Evolutionary conservation across 129 eudicot genomes (phyloP).

Genomic region (Kitagawia praeruptora): DNA sequence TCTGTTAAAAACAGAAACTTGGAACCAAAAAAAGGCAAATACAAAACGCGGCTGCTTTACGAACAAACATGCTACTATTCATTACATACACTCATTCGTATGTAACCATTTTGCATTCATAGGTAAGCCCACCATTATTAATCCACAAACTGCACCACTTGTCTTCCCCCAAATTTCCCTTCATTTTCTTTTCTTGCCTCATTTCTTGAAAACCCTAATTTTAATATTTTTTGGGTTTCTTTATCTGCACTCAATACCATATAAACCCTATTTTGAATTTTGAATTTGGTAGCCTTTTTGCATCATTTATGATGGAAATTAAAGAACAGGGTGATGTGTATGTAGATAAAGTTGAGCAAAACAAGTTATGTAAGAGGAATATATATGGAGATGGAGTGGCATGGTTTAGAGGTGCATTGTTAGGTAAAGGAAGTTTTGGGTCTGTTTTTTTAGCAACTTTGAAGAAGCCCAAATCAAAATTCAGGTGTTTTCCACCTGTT

Average conservation of each 20-base stretch:
- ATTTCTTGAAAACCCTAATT: neutral
- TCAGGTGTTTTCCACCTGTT: constrained; percentile 48
- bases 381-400: constrained; percentile 71
- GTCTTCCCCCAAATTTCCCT: constrained; percentile 13
- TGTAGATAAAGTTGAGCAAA: neutral
- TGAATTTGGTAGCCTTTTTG: neutral
- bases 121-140: neutral
- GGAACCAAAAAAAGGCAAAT: neutral
- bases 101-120: neutral
- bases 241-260: neutral
- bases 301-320: neutral
- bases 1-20: constrained; percentile 18
- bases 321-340: neutral
- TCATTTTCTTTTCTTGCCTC: neutral
- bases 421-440: constrained; percentile 78
- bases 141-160: neutral
- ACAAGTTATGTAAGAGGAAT: constrained; percentile 5
- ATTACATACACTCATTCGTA: neutral
- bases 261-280: constrained; percentile 9
- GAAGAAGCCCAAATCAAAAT: constrained; percentile 57
- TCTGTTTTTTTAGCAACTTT: constrained; percentile 58
- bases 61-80: constrained; percentile 4
- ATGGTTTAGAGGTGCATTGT: constrained; percentile 62
- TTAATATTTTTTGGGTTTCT: neutral
- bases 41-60: constrained; percentile 15